These are phyloP conservation scores for Daldinia sp. DNA, from an alignment of 2,329 filamentous ascomycete species.

Conservation along the genomic window DNA sequence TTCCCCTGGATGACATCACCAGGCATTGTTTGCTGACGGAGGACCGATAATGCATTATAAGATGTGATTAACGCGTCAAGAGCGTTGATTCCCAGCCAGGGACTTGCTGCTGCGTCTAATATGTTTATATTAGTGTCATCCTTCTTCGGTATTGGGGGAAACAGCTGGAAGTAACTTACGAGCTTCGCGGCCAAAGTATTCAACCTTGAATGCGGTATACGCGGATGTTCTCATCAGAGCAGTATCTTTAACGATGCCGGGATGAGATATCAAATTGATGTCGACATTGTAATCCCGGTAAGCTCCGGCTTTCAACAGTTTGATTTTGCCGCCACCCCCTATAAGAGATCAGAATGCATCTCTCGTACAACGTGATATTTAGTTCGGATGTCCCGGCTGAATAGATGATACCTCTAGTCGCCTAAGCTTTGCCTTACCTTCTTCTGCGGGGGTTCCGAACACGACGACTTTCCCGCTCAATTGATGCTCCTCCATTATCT, in stretches of 20 bases:
- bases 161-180: constrained; percentile 40
- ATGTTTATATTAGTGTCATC: constrained; percentile 10
- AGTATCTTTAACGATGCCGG: constrained; percentile 53
- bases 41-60: constrained; percentile 57
- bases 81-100: constrained; percentile 67
- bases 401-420: background rate
- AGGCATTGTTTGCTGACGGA: constrained; percentile 65
- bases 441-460: constrained; percentile 63
- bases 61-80: constrained; percentile 63
- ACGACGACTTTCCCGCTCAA: constrained; percentile 56
- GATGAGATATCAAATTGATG: constrained; percentile 54
- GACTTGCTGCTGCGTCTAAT: constrained; percentile 60
- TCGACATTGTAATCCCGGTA: constrained; percentile 52
- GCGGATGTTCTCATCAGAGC: constrained; percentile 62
- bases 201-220: constrained; percentile 57
- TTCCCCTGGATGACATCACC: constrained; percentile 60
- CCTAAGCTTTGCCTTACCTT: constrained; percentile 46
- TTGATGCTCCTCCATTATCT: constrained; percentile 51
- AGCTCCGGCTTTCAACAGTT: constrained; percentile 54
- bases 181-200: constrained; percentile 62
- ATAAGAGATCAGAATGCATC: constrained; percentile 6
- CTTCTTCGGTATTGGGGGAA: background rate
- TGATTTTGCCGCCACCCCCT: constrained; percentile 60
- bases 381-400: background rate
- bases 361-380: background rate